phyloP scores from a whole-genome alignment of 345 rosid genomes.

The Eutrema heterophyllum region DNA sequence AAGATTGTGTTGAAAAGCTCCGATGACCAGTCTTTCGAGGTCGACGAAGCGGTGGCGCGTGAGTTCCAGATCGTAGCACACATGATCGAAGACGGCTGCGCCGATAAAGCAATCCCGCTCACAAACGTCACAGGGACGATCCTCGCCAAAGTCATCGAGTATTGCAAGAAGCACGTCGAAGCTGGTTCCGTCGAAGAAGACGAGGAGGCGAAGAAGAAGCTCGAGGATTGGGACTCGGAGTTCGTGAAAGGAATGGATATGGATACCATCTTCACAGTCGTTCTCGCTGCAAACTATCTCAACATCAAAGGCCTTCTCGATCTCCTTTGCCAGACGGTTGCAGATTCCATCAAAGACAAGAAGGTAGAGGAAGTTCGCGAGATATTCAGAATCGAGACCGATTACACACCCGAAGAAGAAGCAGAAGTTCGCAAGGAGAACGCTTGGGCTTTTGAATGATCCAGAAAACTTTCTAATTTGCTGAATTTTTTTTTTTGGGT shows the following conservation, averaged over 20 bases:
- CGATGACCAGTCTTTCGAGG: constrained; percentile 52
- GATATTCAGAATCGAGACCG: constrained; percentile 47
- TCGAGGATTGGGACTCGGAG: constrained; percentile 47
- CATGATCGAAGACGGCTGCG: constrained; percentile 63
- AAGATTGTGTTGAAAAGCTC: constrained; percentile 42
- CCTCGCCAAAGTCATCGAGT: constrained; percentile 53
- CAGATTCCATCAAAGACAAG: constrained; percentile 56
- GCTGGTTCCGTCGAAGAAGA: constrained; percentile 24
- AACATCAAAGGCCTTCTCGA: constrained; percentile 50
- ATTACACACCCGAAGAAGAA: constrained; percentile 54
- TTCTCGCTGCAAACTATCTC: constrained; percentile 62
- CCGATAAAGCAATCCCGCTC: constrained; percentile 46
- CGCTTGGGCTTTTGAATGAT: constrained; percentile 58
- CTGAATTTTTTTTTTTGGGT: too few relatives aligned
- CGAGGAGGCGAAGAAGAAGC: not conserved
- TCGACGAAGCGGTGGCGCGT: constrained; percentile 51
- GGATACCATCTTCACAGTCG: constrained; percentile 36
- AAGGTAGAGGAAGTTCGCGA: constrained; percentile 43
- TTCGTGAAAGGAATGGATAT: constrained; percentile 43
- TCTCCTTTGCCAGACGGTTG: constrained; percentile 49
- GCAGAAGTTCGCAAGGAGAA: constrained; percentile 46
- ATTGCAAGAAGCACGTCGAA: constrained; percentile 63
- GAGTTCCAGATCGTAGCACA: constrained; percentile 54
- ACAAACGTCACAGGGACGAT: constrained; percentile 49
- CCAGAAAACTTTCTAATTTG: not conserved